Conservation (phyloP, 352 stramenopile species). For the Phytophthora sp. region DNA sequence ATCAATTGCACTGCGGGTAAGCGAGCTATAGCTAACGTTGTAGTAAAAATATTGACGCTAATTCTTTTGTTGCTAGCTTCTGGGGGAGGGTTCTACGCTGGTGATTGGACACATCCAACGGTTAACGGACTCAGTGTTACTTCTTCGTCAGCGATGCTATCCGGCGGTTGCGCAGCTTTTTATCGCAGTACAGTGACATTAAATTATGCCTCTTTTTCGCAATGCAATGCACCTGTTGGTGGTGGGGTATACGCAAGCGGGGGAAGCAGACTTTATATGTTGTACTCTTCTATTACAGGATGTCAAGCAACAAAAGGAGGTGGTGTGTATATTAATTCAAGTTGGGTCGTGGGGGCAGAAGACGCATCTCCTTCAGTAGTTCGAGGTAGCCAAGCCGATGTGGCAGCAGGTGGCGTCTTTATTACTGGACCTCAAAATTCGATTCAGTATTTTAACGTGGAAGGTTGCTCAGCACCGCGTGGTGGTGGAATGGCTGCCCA, state of each 20-base stretch:
- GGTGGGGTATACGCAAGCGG: conserved; percentile 29
- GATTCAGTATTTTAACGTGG: conserved; percentile 28
- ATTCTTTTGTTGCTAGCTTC: no score
- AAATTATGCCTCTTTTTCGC: neutral
- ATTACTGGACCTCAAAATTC: conserved; percentile 30
- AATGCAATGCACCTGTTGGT: conserved; percentile 28
- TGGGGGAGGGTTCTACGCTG: conserved; percentile 41
- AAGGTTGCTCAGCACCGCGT: conserved; percentile 23
- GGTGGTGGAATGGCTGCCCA: conserved; percentile 32
- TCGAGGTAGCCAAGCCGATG: conserved; percentile 14
- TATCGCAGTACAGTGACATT: conserved; percentile 17
- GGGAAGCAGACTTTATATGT: conserved; percentile 24
- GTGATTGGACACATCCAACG: conserved; percentile 16
- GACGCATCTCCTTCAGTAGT: conserved; percentile 13
- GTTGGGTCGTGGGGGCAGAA: conserved; percentile 15
- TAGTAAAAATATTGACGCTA: no score
- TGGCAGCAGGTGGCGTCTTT: conserved; percentile 35
- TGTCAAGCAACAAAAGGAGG: conserved; percentile 29
- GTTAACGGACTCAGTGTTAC: conserved; percentile 22
- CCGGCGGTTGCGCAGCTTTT: conserved; percentile 40
- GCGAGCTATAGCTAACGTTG: no score
- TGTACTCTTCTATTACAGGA: neutral
- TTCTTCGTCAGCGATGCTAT: conserved; percentile 15
- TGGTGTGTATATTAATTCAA: conserved; percentile 41
- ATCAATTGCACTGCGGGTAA: conserved; percentile 41